phyloP scores from a whole-genome alignment of 2,329 filamentous ascomycete species.

The Bipolaris gigantea region DNA sequence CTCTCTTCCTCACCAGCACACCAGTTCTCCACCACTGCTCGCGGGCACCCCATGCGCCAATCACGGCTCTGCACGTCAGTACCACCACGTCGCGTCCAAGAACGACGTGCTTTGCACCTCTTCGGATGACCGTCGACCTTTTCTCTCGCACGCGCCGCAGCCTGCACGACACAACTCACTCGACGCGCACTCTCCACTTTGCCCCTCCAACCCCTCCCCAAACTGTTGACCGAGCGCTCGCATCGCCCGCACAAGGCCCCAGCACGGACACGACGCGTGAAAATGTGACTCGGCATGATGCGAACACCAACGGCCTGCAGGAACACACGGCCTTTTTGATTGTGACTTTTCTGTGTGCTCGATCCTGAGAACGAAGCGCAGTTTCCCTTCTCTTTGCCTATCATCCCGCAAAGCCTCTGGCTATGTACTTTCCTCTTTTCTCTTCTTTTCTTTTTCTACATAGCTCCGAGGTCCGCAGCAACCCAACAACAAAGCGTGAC shows the following conservation, averaged over 20 bases:
- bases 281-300: conserved; percentile 24
- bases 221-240: not conserved
- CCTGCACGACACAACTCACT: not conserved
- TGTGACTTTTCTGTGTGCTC: not conserved
- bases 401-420: not conserved
- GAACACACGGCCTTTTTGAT: conserved; percentile 8
- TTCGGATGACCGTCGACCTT: not conserved
- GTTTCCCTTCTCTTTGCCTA: no score
- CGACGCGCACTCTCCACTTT: not conserved
- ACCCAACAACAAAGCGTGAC: no score
- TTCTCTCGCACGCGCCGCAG: conserved; percentile 2
- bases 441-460: no score
- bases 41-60: conserved; percentile 8
- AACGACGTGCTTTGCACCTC: not conserved
- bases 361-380: not conserved
- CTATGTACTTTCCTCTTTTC: no score
- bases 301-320: conserved; percentile 25
- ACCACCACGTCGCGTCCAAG: conserved; percentile 19
- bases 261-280: conserved; percentile 11
- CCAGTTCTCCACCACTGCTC: not conserved
- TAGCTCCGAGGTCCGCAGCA: no score
- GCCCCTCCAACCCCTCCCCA: conserved; percentile 1
- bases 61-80: conserved; percentile 23
- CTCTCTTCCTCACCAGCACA: not conserved
- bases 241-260: not conserved